Evolutionary conservation across 1,284 basidiomycete genomes (phyloP).

Genomic region (Melampsora americana): DNA sequence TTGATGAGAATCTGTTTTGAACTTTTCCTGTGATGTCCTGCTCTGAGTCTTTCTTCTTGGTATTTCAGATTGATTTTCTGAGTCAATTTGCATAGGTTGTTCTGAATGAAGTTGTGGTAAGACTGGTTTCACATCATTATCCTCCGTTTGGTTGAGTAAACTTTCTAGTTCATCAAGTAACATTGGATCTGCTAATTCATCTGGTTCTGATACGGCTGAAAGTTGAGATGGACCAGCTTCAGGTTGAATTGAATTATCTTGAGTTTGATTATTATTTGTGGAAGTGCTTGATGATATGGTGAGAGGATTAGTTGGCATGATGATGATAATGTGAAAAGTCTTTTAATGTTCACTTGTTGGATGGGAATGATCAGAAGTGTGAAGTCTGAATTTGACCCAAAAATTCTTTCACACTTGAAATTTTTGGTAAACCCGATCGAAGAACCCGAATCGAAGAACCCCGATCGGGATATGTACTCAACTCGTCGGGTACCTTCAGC

Average conservation of each 20-base stretch:
- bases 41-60: no score
- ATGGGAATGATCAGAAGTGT: no score
- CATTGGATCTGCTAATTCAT: constrained; percentile 9
- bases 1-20: not conserved
- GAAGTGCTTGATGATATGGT: not conserved
- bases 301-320: constrained; percentile 38
- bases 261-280: not conserved
- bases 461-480: no score
- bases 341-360: no score
- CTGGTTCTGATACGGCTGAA: not conserved
- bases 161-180: constrained; percentile 33
- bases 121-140: constrained; percentile 28
- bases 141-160: constrained; percentile 14
- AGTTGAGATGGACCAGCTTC: not conserved
- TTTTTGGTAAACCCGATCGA: no score
- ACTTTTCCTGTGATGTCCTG: not conserved
- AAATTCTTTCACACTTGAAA: no score
- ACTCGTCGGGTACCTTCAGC: no score
- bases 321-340: no score
- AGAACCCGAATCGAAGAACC: no score
- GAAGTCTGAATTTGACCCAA: no score
- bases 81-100: not conserved
- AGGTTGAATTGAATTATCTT: not conserved
- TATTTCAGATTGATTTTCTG: not conserved
- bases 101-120: constrained; percentile 5